These are phyloP conservation scores for Hypholoma fasciculare DNA, from an alignment of 768 basidiomycete species.

Conservation along the genomic window DNA sequence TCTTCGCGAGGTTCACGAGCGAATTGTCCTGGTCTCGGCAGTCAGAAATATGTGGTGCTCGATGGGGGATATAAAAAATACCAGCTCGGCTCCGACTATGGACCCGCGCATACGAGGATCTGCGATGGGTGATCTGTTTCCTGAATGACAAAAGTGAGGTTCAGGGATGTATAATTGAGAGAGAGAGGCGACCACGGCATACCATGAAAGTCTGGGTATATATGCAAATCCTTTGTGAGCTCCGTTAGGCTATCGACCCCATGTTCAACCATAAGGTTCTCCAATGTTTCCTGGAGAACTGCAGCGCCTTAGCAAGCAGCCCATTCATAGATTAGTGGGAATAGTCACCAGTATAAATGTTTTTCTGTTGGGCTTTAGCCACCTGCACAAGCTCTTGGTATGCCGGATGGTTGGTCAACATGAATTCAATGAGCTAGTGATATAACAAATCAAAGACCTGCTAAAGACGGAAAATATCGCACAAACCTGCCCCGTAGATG, in stretches of 20 bases:
- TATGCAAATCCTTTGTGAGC: constrained; percentile 85
- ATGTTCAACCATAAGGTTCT: constrained; percentile 58
- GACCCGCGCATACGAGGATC: constrained; percentile 95
- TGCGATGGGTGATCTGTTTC: constrained; percentile 95
- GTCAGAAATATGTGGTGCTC: neutral
- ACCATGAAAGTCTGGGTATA: constrained; percentile 97
- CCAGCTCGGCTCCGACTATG: constrained; percentile 83
- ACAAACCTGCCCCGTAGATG: constrained; percentile 89
- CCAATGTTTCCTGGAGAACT: constrained; percentile 78
- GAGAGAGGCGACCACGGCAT: no score
- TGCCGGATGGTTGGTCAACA: constrained; percentile 89
- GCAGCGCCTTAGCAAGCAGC: neutral
- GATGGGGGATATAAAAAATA: constrained; percentile 25
- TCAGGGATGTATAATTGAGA: no score
- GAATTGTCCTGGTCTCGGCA: constrained; percentile 53
- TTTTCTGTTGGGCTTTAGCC: constrained; percentile 58
- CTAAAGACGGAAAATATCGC: neutral
- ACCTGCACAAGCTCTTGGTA: constrained; percentile 67
- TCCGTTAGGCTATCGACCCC: constrained; percentile 69
- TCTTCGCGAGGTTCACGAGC: constrained; percentile 80
- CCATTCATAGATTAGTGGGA: neutral
- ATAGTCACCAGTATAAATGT: constrained; percentile 52
- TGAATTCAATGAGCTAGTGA: constrained; percentile 85
- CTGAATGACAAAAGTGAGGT: constrained; percentile 35
- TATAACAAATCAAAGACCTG: neutral